Evolutionary conservation across 1,284 basidiomycete species (phyloP).

Genomic region (Rhodotorula sp.): DNA sequence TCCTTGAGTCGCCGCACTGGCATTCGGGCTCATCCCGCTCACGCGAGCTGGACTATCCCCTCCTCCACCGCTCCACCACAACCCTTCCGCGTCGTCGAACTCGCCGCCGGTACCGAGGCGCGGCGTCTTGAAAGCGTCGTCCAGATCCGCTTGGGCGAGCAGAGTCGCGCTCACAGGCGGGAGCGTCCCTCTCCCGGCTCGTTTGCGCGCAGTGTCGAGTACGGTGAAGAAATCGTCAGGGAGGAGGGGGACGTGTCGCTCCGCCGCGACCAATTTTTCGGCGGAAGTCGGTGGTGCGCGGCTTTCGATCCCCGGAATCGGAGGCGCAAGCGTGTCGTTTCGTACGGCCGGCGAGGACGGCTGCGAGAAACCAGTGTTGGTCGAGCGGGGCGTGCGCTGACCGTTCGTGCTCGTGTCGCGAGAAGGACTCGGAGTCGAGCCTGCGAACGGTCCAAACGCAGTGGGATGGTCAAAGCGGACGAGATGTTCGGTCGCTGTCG

Average conservation of each 20-base stretch:
- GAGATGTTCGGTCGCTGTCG: constrained; percentile 34
- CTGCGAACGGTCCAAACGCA: constrained; percentile 37
- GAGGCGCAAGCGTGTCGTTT: background rate
- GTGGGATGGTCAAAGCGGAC: constrained; percentile 27
- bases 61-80: background rate
- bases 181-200: background rate
- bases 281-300: background rate
- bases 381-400: constrained; percentile 12
- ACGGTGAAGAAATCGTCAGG: constrained; percentile 40
- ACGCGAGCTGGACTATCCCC: background rate
- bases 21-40: background rate
- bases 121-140: constrained; percentile 6
- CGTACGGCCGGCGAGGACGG: background rate
- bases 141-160: background rate
- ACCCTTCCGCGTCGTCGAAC: background rate
- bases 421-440: background rate
- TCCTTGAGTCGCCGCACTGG: background rate
- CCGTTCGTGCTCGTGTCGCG: constrained; percentile 3
- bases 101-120: background rate
- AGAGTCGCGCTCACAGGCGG: background rate
- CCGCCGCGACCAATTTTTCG: background rate
- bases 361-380: background rate
- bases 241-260: constrained; percentile 24
- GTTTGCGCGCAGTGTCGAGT: constrained; percentile 24
- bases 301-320: no score